Conservation (phyloP, 2,329 filamentous ascomycete genomes). For the Fusarium papillatum region DNA sequence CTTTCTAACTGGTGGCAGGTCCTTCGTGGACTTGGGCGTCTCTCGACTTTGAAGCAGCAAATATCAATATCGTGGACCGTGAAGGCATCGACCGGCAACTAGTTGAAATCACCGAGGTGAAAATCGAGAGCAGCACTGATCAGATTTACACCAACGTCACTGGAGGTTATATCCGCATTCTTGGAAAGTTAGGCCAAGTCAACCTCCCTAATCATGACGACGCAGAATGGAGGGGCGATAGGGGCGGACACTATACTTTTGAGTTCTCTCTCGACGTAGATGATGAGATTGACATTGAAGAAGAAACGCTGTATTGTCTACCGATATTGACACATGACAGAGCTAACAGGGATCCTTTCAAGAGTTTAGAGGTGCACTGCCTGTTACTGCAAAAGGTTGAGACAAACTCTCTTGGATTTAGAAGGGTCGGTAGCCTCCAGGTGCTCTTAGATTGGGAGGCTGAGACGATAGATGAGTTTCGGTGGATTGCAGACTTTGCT, state of each 20-base stretch:
- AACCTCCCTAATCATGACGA: neutral
- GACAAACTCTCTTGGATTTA: neutral
- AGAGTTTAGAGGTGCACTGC: neutral
- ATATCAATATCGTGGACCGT: neutral
- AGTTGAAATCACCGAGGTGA: neutral
- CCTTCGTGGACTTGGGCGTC: neutral
- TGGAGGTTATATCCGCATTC: neutral
- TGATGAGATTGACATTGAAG: neutral
- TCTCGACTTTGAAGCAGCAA: neutral
- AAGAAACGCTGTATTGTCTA: neutral
- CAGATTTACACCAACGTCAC: neutral
- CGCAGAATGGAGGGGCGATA: neutral
- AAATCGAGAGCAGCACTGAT: neutral
- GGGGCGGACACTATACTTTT: neutral
- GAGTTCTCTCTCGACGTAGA: neutral
- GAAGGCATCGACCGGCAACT: neutral
- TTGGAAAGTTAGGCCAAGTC: neutral
- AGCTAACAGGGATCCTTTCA: neutral
- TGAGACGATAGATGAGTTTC: neutral
- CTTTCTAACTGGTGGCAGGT: neutral
- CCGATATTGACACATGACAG: neutral
- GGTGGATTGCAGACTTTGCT: neutral
- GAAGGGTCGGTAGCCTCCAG: neutral
- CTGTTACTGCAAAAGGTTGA: neutral
- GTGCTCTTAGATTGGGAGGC: neutral